Conservation (phyloP, 306 rosid genomes). For the Casuarina equisetifolia region DNA sequence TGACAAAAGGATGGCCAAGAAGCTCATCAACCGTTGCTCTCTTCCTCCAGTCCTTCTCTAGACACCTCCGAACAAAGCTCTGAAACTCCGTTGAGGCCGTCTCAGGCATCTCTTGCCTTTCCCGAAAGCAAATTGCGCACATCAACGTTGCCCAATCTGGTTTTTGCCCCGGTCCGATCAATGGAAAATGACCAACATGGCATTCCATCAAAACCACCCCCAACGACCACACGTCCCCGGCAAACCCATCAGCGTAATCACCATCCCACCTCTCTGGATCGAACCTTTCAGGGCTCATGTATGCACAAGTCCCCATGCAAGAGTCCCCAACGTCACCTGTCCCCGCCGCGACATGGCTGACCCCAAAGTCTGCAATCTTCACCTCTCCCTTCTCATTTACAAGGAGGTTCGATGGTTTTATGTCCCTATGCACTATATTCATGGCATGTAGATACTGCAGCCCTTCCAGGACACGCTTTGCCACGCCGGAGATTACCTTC, state of each 20-base stretch:
- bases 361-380: conserved; percentile 80
- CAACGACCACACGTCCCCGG: conserved; percentile 67
- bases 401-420: conserved; percentile 67
- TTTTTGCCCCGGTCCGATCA: conserved; percentile 41
- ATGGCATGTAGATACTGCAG: conserved; percentile 49
- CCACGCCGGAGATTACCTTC: conserved; percentile 40
- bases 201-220: conserved; percentile 65
- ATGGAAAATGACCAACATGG: conserved; percentile 51
- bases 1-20: conserved; percentile 56
- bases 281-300: conserved; percentile 76
- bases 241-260: conserved; percentile 44
- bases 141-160: conserved; percentile 61
- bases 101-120: conserved; percentile 50
- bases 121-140: conserved; percentile 63
- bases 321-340: conserved; percentile 13
- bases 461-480: conserved; percentile 49
- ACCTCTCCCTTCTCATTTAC: conserved; percentile 50
- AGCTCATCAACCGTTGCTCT: conserved; percentile 60
- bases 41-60: conserved; percentile 75
- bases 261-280: conserved; percentile 61
- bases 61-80: conserved; percentile 52
- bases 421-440: conserved; percentile 70
- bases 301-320: conserved; percentile 53
- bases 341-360: conserved; percentile 40
- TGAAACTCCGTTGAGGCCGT: conserved; percentile 44